A percentile compares a stretch with the other conserved stretches of the same genome.
Evolutionary conservation across 2,329 filamentous ascomycete species (phyloP).

Genomic region (Ceratocystis diversiconidia): DNA sequence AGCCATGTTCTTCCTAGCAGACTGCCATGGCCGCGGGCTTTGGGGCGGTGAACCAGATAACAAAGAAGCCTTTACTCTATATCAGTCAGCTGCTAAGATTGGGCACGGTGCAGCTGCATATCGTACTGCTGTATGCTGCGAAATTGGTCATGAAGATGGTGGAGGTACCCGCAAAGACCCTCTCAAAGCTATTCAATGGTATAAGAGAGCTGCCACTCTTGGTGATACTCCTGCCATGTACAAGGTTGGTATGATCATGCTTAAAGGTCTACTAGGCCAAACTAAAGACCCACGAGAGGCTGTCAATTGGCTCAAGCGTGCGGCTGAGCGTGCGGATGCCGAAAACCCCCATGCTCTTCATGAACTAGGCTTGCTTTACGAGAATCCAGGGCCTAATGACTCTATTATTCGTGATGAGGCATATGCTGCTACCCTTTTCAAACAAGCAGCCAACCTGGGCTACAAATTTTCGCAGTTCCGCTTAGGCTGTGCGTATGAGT

Average conservation of each 20-base stretch:
- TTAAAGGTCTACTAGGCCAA: constrained; percentile 89
- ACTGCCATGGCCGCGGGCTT: constrained; percentile 69
- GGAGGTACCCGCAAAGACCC: constrained; percentile 85
- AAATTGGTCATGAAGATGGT: constrained; percentile 86
- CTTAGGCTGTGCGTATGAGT: constrained; percentile 77
- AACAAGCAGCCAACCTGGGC: constrained; percentile 70
- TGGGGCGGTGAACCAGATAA: constrained; percentile 69
- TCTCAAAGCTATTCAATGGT: constrained; percentile 94
- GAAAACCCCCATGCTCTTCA: constrained; percentile 94
- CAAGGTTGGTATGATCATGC: constrained; percentile 89
- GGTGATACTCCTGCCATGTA: constrained; percentile 94
- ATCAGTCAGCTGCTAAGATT: constrained; percentile 83
- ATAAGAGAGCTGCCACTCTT: constrained; percentile 77
- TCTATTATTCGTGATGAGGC: constrained; percentile 65
- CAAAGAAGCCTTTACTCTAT: constrained; percentile 85
- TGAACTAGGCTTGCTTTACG: constrained; percentile 59
- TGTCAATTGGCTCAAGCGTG: constrained; percentile 82
- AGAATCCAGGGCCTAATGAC: constrained; percentile 51
- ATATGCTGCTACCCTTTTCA: constrained; percentile 70
- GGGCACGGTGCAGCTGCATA: constrained; percentile 82
- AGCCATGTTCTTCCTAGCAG: constrained; percentile 87
- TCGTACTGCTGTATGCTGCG: constrained; percentile 89
- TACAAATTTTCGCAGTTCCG: constrained; percentile 94
- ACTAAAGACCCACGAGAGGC: constrained; percentile 70
- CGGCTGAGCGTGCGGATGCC: constrained; percentile 70